These are phyloP conservation scores for Boletus rubropictus DNA, from an alignment of 768 basidiomycete species.

Conservation along the genomic window DNA sequence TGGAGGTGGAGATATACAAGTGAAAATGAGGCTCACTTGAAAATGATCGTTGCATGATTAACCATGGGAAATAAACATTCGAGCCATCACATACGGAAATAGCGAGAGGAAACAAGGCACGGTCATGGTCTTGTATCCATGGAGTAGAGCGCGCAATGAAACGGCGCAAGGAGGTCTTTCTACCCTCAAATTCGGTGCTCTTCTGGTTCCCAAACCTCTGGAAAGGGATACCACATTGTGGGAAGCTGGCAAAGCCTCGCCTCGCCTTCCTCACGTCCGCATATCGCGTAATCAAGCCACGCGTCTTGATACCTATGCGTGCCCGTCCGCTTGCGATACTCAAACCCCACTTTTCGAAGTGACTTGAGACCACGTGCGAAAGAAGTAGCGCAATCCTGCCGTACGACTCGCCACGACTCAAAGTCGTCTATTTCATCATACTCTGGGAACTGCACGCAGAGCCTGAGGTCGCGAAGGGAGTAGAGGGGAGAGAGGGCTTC, in stretches of 20 bases:
- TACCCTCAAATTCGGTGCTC: constrained; percentile 19
- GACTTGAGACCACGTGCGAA: constrained; percentile 30
- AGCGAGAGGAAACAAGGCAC: constrained; percentile 1
- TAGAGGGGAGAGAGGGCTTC: constrained; percentile 28
- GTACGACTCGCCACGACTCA: constrained; percentile 29
- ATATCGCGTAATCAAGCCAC: constrained; percentile 31
- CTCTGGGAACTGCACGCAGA: constrained; percentile 34
- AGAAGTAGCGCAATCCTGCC: constrained; percentile 25
- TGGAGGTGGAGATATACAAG: constrained; percentile 5
- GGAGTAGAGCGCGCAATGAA: not conserved
- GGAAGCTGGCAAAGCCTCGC: constrained; percentile 21
- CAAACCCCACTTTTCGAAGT: constrained; percentile 30
- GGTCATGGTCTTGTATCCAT: not conserved
- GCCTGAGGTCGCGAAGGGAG: constrained; percentile 26
- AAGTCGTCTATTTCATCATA: constrained; percentile 29
- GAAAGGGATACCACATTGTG: constrained; percentile 30
- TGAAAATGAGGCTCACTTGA: constrained; percentile 1
- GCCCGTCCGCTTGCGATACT: constrained; percentile 34
- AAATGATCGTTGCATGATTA: constrained; percentile 12
- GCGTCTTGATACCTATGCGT: constrained; percentile 34
- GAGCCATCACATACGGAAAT: constrained; percentile 7
- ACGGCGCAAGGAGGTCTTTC: not conserved
- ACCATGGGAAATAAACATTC: constrained; percentile 16
- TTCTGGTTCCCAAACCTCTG: constrained; percentile 32
- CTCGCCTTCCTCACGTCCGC: constrained; percentile 18